Evolutionary conservation across 495 filamentous ascomycete species (phyloP), one percentile per base, ranked within the genome.

Genomic region (Aspergillus hancockii): DNA sequence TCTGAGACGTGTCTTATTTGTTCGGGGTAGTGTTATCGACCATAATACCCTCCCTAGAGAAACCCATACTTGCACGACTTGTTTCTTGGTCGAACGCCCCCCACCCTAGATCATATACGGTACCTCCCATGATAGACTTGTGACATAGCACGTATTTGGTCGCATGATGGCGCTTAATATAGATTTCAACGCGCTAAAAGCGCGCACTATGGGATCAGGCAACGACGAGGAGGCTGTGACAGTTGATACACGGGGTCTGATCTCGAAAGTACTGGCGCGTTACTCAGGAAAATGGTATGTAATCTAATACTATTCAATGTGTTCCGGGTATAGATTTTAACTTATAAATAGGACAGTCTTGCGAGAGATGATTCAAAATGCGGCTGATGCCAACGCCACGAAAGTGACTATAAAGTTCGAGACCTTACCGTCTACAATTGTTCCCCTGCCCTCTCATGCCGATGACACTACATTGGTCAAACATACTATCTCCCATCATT

Each of bases 171-270:
- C 80, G 40, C 61, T 72, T 41, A 74, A 73, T 7, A 82, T 93
- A 67, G 91, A 96, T 72, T 95, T 90, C 68, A 87, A 88, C 66
- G 86, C 87, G 61, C 81, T 98, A 49, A 88, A 90, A 60, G 90
- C 92, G 54, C 90, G 89, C 68, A 93, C 94, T 16, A 82, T 98
- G 80, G 86, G 83, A 45, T 87, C 91, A 45, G 89, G 91, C 30
- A 87, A 89, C 50, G 91, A 94, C 58, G 94, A 97, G 66, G 93
- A 97, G 70, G 95, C 94, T n/a, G 95, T 99, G 36, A 99, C 95
- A 0, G 95, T 98, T 55, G 96, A 99, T 68, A 99, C 94, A 23
- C 80, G 95, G 64, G 95, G 93, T 30, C 77, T 99, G 63, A 97
- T 99, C 59, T 96, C 97, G 72, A 99, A 99, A 74, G 92, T 98